Conservation (phyloP, 345 rosid genomes). For the Angophora floribunda region DNA sequence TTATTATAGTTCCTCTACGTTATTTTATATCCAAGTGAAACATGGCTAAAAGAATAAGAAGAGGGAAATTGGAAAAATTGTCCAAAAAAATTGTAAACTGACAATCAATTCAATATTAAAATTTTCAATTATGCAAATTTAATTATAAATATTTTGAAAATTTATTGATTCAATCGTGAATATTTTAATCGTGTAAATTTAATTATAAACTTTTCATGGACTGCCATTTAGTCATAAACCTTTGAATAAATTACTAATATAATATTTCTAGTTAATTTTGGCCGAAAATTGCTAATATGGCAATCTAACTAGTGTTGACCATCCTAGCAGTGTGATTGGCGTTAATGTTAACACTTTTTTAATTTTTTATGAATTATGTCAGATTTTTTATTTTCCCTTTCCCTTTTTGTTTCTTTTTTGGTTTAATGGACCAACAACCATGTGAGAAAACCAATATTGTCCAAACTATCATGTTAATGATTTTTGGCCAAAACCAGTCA, state of each 20-base stretch:
- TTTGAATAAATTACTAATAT: neutral
- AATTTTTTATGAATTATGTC: rapidly evolving
- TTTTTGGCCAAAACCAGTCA: rapidly evolving
- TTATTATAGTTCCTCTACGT: neutral
- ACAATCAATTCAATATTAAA: rapidly evolving
- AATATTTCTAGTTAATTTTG: neutral
- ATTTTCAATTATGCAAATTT: rapidly evolving
- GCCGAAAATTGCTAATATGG: no score
- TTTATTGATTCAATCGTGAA: no score
- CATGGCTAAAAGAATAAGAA: neutral
- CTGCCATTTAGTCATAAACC: no score
- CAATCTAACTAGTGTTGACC: rapidly evolving
- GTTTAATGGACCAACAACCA: rapidly evolving
- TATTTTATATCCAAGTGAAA: neutral
- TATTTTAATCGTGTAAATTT: rapidly evolving
- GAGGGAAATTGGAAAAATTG: neutral
- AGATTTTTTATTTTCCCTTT: no score
- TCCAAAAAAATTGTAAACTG: no score
- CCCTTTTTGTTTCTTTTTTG: neutral
- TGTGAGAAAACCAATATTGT: rapidly evolving
- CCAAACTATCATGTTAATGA: rapidly evolving
- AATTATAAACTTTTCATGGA: no score
- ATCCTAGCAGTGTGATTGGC: rapidly evolving
- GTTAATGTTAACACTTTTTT: no score
- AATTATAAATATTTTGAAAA: neutral